Evolutionary conservation across 2,329 filamentous ascomycete species (phyloP).

Genomic region (Colletotrichum horii): DNA sequence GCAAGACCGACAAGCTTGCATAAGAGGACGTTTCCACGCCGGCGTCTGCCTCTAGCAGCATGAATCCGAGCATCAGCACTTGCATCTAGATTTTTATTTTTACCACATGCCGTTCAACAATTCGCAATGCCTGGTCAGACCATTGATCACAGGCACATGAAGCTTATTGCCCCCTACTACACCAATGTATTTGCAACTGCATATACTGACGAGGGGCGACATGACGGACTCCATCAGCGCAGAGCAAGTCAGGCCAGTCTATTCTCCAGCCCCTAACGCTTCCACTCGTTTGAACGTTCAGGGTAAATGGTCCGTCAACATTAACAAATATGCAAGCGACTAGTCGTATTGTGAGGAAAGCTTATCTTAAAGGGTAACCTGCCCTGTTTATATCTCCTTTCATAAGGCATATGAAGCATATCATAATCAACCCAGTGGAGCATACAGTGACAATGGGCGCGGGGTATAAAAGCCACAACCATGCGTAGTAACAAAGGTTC

Average conservation of each 20-base stretch:
- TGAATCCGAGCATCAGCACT: not conserved
- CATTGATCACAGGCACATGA: not conserved
- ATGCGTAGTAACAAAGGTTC: not conserved
- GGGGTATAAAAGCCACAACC: not conserved
- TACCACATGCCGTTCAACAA: no score
- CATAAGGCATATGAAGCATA: not conserved
- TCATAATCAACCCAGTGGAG: not conserved
- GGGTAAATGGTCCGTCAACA: not conserved
- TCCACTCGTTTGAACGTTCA: not conserved
- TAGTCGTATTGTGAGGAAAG: not conserved
- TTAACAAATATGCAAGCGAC: fast-evolving
- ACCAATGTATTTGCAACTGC: not conserved
- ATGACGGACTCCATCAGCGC: not conserved
- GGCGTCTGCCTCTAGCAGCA: not conserved
- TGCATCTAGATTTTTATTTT: no score
- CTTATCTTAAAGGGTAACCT: not conserved
- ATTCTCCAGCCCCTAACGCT: not conserved
- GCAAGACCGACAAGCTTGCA: not conserved
- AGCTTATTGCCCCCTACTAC: not conserved
- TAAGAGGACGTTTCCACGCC: not conserved
- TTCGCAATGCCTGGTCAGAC: not conserved
- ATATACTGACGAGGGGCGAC: not conserved
- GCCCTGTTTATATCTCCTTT: not conserved
- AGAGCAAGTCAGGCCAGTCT: not conserved
- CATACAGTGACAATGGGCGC: not conserved